A percentile compares a stretch with the other conserved stretches of the same genome.
Conservation (phyloP, 2,329 filamentous ascomycete genomes). For the Calonectria pseudoturangicola region DNA sequence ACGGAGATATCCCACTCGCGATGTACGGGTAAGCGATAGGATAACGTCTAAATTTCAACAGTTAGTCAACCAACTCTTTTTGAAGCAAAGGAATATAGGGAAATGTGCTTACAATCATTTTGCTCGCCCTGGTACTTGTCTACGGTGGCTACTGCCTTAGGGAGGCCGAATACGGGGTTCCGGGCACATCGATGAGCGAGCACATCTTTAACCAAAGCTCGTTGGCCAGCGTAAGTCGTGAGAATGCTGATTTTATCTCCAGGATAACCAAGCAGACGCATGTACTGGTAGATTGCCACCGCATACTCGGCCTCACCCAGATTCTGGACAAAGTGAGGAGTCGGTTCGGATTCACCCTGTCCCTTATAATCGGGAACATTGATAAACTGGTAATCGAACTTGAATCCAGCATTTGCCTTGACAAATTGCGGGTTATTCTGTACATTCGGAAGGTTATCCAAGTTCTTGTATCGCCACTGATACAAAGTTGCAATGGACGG, state of each 20-base stretch:
- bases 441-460: conserved; percentile 87
- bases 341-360: conserved; percentile 89
- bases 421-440: conserved; percentile 82
- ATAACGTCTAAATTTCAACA: conserved; percentile 83
- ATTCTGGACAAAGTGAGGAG: conserved; percentile 96
- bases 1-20: conserved; percentile 91
- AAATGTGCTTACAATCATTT: conserved; percentile 88
- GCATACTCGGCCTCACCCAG: conserved; percentile 97
- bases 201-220: conserved; percentile 91
- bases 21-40: conserved; percentile 92
- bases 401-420: conserved; percentile 91
- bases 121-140: conserved; percentile 99
- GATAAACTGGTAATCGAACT: conserved; percentile 97
- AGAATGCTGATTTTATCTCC: conserved; percentile 89
- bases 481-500: conserved; percentile 92
- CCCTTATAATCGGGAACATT: conserved; percentile 96
- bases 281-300: conserved; percentile 96
- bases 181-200: conserved; percentile 87
- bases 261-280: conserved; percentile 95
- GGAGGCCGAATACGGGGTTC: conserved; percentile 90
- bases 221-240: conserved; percentile 94
- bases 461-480: conserved; percentile 90
- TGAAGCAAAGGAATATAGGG: background rate
- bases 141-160: conserved; percentile 92
- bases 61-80: conserved; percentile 46